Evolutionary conservation across 2,329 filamentous ascomycete species (phyloP).

Genomic region (Colletotrichum sp.): DNA sequence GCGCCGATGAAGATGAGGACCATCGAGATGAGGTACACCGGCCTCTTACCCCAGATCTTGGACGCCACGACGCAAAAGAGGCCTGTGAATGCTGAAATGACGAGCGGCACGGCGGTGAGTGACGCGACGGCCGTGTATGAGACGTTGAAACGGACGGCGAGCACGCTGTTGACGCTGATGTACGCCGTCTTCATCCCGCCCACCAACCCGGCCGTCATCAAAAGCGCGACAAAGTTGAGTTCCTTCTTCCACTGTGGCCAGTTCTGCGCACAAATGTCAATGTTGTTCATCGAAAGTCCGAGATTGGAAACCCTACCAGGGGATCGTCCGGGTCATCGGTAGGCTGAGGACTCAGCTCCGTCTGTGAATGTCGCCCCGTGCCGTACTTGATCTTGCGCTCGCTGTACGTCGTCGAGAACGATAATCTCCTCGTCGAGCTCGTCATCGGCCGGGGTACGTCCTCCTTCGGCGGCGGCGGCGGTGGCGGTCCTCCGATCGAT

Average conservation of each 20-base stretch:
- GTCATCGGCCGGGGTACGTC: conserved; percentile 29
- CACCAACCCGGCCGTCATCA: conserved; percentile 51
- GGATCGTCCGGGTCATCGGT: conserved; percentile 61
- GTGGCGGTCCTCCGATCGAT: conserved; percentile 2
- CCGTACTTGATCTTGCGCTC: conserved; percentile 51
- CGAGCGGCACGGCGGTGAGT: conserved; percentile 58
- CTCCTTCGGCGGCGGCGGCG: conserved; percentile 8
- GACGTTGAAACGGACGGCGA: conserved; percentile 46
- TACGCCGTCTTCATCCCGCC: conserved; percentile 61
- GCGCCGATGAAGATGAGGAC: conserved; percentile 52
- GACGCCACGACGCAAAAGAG: conserved; percentile 46
- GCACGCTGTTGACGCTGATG: conserved; percentile 49
- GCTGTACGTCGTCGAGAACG: conserved; percentile 35
- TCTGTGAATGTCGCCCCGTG: conserved; percentile 43
- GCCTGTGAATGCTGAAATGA: conserved; percentile 53
- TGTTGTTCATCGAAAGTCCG: neutral
- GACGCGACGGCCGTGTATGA: conserved; percentile 54
- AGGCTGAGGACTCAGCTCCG: conserved; percentile 60
- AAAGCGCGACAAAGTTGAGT: conserved; percentile 50
- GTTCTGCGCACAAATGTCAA: conserved; percentile 43
- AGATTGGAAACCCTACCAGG: conserved; percentile 42
- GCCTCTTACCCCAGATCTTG: conserved; percentile 57
- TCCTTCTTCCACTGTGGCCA: conserved; percentile 62
- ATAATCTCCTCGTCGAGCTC: conserved; percentile 38
- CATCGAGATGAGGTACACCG: conserved; percentile 54